These are phyloP conservation scores for Cydonia oblonga DNA, from an alignment of 331 rosid species.

Conservation along the genomic window DNA sequence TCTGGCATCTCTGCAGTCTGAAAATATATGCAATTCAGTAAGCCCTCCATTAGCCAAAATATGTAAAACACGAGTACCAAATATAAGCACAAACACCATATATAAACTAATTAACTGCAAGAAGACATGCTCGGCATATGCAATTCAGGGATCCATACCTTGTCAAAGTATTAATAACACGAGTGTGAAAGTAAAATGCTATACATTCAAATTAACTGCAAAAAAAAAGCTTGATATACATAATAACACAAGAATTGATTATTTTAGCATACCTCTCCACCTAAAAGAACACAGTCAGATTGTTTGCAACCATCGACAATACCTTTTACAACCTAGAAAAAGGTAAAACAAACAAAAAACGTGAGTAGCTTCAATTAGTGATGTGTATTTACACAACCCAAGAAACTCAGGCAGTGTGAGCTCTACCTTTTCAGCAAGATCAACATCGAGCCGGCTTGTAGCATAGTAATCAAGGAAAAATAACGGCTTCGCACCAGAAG, in stretches of 20 bases:
- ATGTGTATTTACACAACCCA: background rate
- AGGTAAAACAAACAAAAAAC: background rate
- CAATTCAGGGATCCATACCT: background rate
- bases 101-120: background rate
- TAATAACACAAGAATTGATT: background rate
- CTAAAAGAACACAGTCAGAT: slow-evolving; percentile 75
- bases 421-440: slow-evolving; percentile 77
- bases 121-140: background rate
- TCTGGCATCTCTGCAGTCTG: slow-evolving; percentile 98
- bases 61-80: background rate
- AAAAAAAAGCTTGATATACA: background rate
- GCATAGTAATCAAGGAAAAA: slow-evolving; percentile 95
- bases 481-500: slow-evolving; percentile 86
- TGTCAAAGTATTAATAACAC: background rate
- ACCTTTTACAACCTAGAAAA: slow-evolving; percentile 70
- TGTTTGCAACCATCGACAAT: slow-evolving; percentile 81
- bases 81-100: background rate
- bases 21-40: slow-evolving; percentile 12
- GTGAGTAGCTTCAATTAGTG: background rate
- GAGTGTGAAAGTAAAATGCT: background rate
- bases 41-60: background rate
- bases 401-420: background rate
- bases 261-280: slow-evolving; percentile 63
- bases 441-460: slow-evolving; percentile 79
- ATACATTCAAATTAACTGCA: background rate